A percentile compares a stretch with the other conserved stretches of the same genome.
These are phyloP conservation scores for Cladosporium cucumerinum DNA, from an alignment of 2,329 filamentous ascomycete species.

Conservation along the genomic window DNA sequence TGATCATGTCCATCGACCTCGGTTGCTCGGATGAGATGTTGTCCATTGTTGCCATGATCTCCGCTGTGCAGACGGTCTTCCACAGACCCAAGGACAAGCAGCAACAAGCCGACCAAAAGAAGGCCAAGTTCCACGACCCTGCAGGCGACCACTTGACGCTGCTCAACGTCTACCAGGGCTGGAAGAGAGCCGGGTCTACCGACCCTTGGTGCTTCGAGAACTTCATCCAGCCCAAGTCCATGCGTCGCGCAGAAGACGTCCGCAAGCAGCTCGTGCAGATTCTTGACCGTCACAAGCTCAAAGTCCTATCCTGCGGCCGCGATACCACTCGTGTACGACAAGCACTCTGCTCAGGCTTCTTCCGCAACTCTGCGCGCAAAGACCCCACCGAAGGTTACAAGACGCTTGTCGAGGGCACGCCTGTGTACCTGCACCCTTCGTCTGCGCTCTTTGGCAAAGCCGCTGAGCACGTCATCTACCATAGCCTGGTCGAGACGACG, in stretches of 20 bases:
- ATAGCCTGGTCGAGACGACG: slow-evolving; percentile 84
- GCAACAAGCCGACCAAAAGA: slow-evolving; percentile 92
- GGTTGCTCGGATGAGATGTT: slow-evolving; percentile 91
- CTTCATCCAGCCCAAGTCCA: slow-evolving; percentile 88
- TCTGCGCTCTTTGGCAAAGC: slow-evolving; percentile 93
- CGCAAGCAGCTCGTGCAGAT: slow-evolving; percentile 88
- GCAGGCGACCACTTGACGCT: slow-evolving; percentile 91
- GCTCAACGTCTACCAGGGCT: slow-evolving; percentile 95
- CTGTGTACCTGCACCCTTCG: slow-evolving; percentile 89
- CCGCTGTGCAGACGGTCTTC: slow-evolving; percentile 74
- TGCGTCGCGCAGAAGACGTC: slow-evolving; percentile 87
- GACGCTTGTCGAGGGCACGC: slow-evolving; percentile 90
- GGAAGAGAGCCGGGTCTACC: slow-evolving; percentile 80
- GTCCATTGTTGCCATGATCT: slow-evolving; percentile 92
- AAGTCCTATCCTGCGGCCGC: slow-evolving; percentile 77
- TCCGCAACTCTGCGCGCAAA: slow-evolving; percentile 90
- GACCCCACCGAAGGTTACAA: slow-evolving; percentile 97
- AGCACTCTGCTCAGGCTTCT: slow-evolving; percentile 89
- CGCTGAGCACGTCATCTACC: slow-evolving; percentile 93
- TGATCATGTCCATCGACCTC: slow-evolving; percentile 83
- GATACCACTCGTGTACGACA: slow-evolving; percentile 84
- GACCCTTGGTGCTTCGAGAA: slow-evolving; percentile 97
- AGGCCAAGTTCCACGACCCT: slow-evolving; percentile 94
- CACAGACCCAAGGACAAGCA: slow-evolving; percentile 98
- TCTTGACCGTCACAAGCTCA: slow-evolving; percentile 85